A percentile compares a stretch with the other conserved stretches of the same genome.
These are phyloP conservation scores for Handroanthus guayacan DNA, from an alignment of 257 asterid species.

Conservation along the genomic window DNA sequence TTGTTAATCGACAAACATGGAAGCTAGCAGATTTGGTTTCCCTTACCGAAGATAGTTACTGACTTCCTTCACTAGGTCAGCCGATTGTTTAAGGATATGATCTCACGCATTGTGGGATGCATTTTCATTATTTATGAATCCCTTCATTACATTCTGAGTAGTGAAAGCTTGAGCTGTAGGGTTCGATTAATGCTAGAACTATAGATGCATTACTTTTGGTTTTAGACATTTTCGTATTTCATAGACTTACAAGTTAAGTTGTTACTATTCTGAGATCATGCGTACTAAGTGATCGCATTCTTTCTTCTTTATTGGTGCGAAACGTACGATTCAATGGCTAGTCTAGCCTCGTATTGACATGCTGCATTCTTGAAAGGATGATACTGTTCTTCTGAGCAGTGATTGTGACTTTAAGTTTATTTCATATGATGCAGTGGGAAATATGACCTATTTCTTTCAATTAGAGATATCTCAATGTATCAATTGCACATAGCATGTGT, in stretches of 20 bases:
- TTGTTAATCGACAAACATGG: slow-evolving; percentile 37
- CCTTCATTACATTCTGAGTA: slow-evolving; percentile 34
- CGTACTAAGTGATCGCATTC: slow-evolving; percentile 25
- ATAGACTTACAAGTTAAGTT: slow-evolving; percentile 9
- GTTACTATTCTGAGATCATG: slow-evolving; percentile 9
- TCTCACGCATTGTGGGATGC: slow-evolving; percentile 56
- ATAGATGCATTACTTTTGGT: slow-evolving; percentile 28
- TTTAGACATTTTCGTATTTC: slow-evolving; percentile 27
- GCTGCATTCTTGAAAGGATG: not conserved
- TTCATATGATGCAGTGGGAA: not conserved
- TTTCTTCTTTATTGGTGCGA: slow-evolving; percentile 8
- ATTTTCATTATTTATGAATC: slow-evolving; percentile 38
- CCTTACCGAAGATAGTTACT: slow-evolving; percentile 38
- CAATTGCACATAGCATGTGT: too few species aligned
- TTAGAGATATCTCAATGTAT: too few species aligned
- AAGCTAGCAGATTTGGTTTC: slow-evolving; percentile 39
- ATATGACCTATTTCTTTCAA: not conserved
- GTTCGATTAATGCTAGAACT: slow-evolving; percentile 35
- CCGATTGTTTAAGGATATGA: slow-evolving; percentile 42
- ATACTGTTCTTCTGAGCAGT: not conserved
- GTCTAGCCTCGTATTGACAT: not conserved
- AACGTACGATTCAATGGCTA: not conserved
- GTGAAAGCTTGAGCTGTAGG: slow-evolving; percentile 27
- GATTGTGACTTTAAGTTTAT: not conserved
- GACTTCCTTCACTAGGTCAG: slow-evolving; percentile 52